Evolutionary conservation across 2,329 filamentous ascomycete species (phyloP).

Genomic region (Fusarium sp.): DNA sequence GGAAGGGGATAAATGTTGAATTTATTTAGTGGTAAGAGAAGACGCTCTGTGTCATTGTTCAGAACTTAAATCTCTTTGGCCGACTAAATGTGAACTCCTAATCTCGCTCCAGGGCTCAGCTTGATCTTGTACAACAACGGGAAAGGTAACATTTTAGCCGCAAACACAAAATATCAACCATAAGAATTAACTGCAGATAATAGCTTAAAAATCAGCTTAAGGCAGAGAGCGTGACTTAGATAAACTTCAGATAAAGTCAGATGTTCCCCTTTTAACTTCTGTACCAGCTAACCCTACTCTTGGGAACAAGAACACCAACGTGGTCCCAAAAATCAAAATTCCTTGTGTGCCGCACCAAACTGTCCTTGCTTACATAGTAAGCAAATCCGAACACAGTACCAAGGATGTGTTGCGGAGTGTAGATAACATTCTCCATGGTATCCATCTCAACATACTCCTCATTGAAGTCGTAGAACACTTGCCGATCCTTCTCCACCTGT

Average conservation of each 20-base stretch:
- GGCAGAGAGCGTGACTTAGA: too few species aligned
- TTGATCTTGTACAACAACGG: too few species aligned
- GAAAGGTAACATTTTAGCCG: too few species aligned
- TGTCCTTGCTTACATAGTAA: neutral
- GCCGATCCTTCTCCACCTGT: neutral
- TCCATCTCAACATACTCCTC: neutral
- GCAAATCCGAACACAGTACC: neutral
- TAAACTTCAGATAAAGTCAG: neutral
- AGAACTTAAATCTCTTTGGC: too few species aligned
- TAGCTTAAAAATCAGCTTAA: too few species aligned
- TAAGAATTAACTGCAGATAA: too few species aligned
- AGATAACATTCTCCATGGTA: neutral
- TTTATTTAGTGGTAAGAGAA: too few species aligned
- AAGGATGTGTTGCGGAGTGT: neutral
- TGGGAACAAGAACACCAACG: conserved; percentile 1
- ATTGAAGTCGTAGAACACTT: neutral
- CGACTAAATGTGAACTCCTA: too few species aligned
- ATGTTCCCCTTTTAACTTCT: neutral
- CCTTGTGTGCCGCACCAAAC: neutral
- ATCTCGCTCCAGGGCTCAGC: too few species aligned
- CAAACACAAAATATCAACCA: too few species aligned
- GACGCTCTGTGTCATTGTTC: too few species aligned
- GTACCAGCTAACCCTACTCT: neutral
- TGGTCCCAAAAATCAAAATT: neutral
- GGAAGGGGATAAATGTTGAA: too few species aligned